phyloP scores from a whole-genome alignment of 2,329 filamentous ascomycete species.

The Claviceps digitariae region DNA sequence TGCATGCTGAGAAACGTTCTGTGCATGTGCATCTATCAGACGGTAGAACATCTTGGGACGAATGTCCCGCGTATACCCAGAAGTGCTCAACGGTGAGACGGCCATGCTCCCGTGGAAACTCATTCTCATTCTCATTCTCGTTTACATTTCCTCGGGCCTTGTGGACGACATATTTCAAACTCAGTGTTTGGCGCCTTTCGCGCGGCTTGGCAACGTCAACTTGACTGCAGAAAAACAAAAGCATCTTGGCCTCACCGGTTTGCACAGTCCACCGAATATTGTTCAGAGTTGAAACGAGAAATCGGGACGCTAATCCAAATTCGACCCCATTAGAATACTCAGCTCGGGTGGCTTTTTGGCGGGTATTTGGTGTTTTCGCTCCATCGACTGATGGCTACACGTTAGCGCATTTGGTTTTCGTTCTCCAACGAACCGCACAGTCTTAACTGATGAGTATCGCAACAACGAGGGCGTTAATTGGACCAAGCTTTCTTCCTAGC shows the following conservation, averaged over 20 bases:
- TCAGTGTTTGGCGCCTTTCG: neutral
- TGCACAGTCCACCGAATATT: neutral
- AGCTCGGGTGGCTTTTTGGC: neutral
- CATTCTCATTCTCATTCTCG: too few species aligned
- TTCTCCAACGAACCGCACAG: neutral
- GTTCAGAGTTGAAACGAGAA: neutral
- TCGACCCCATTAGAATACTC: neutral
- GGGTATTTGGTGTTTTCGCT: neutral
- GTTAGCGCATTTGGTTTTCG: neutral
- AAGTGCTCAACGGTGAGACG: too few species aligned
- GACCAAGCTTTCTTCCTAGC: neutral
- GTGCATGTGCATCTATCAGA: too few species aligned
- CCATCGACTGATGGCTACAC: neutral
- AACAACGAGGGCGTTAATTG: neutral
- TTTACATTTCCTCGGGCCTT: too few species aligned
- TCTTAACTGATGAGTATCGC: neutral
- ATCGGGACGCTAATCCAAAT: too few species aligned
- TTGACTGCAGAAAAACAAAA: too few species aligned
- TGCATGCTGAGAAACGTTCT: too few species aligned
- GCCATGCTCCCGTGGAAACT: too few species aligned
- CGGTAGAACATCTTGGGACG: too few species aligned
- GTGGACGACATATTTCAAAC: too few species aligned
- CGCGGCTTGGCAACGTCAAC: too few species aligned
- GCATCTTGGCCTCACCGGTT: neutral
- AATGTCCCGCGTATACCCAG: too few species aligned